Percentiles rank a stretch among this genome's conserved stretches.
phyloP scores from a whole-genome alignment of 768 basidiomycete genomes.

The Lentinula aciculospora region DNA sequence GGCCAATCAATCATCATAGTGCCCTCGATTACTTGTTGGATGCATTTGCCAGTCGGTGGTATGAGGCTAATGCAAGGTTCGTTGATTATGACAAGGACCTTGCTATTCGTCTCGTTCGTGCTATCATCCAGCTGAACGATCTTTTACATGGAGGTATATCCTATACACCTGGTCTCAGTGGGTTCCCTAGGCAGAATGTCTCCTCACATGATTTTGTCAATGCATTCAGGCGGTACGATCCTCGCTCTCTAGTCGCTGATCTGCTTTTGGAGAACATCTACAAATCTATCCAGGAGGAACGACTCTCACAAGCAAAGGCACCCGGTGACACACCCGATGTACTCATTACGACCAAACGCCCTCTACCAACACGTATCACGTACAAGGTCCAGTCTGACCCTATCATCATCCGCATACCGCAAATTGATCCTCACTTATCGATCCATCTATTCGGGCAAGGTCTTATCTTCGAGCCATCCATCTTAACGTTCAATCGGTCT shows the following conservation, averaged over 20 bases:
- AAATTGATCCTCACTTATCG: conserved; percentile 73
- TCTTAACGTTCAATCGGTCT: conserved; percentile 73
- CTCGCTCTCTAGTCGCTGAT: conserved; percentile 62
- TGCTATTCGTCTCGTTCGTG: conserved; percentile 68
- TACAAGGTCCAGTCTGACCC: conserved; percentile 87
- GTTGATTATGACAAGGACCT: conserved; percentile 82
- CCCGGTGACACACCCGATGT: conserved; percentile 41
- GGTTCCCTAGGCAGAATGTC: conserved; percentile 52
- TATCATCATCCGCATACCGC: conserved; percentile 80
- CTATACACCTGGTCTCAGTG: conserved; percentile 51
- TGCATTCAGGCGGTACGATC: conserved; percentile 77
- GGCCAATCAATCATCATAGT: conserved; percentile 27
- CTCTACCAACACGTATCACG: conserved; percentile 73
- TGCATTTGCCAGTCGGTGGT: conserved; percentile 85
- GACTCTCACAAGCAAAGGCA: conserved; percentile 63
- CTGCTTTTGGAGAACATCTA: conserved; percentile 77
- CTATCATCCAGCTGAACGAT: conserved; percentile 86
- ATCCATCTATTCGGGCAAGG: conserved; percentile 88
- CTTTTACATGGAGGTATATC: conserved; percentile 74
- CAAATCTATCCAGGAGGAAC: conserved; percentile 66
- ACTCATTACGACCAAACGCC: conserved; percentile 63
- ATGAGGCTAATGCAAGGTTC: conserved; percentile 75
- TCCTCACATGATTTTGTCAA: conserved; percentile 76
- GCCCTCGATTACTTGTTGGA: conserved; percentile 71
- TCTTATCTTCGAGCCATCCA: conserved; percentile 80